Evolutionary conservation across 2,329 filamentous ascomycete genomes (phyloP), one percentile per base, ranked within the genome.

Genomic region (Aspergillus melleus): DNA sequence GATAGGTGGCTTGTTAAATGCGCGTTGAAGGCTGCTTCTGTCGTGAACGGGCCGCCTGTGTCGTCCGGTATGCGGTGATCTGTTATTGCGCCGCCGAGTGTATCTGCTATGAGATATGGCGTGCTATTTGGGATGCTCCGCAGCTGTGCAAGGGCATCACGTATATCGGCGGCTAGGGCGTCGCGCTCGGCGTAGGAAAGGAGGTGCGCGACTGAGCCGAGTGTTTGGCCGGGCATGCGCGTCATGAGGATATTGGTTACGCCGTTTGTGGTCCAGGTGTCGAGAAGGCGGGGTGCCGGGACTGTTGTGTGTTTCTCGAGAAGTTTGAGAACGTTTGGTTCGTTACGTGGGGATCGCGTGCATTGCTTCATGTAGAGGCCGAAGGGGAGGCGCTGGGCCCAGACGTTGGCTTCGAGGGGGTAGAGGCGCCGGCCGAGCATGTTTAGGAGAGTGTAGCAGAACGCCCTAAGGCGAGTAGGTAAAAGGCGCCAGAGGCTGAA

Each of bases 41-140:
- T 56, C 11, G 60, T 54, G 51, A 65, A 69, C 6, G 59, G 58
- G 2, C 66, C 64, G 20, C 55, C 58, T 22, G 6, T 16, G 3
- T 44, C 47, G 26, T 44, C 32, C 4, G 52, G 54, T 1, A 62
- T 36, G 11, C 52, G 47, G 32, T 58, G 54, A 32, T 55, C 55
- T 1, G 30, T 9, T 3, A 58, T 30, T 9, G 9, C 14, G 10
- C 52, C 39, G 0, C 54, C 57, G 6, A 60, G 19, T 4, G 54
- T 26, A 11, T 62, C 19, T 14, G 46, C 55, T 3, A 58, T 39
- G 11, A 32, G 2, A 32, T 56, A 58, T 1, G 58, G 52, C 1
- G 42, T 58, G 0, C 16, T 32, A 22, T 62, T 62, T 5, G 54
- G 54, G 6, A 60, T 51, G 12, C 14, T 55, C n/a, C 54, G 54